A percentile compares a stretch with the other conserved stretches of the same genome.
Evolutionary conservation across 805 yeast species (phyloP).

Genomic region (Helenozyma rhizophorensis): DNA sequence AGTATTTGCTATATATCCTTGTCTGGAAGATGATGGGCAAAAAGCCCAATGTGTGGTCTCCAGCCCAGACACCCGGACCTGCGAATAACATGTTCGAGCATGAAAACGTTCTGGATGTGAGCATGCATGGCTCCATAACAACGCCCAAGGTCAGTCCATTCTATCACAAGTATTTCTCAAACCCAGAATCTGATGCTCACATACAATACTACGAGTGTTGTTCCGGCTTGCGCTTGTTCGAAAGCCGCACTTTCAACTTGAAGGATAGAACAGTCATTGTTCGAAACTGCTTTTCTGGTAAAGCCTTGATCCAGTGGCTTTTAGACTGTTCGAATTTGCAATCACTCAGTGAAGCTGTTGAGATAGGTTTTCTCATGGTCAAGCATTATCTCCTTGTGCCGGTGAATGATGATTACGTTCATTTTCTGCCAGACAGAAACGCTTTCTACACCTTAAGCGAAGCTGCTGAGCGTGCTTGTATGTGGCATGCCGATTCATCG

Average conservation of each 20-base stretch:
- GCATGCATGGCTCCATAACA: not conserved
- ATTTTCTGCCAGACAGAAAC: conserved; percentile 30
- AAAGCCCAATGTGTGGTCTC: conserved; percentile 65
- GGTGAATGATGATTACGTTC: conserved; percentile 29
- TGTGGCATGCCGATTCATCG: conserved; percentile 21
- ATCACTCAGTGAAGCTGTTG: conserved; percentile 47
- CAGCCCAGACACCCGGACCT: no score
- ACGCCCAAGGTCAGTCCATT: conserved; percentile 48
- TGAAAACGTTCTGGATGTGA: not conserved
- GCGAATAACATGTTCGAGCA: not conserved
- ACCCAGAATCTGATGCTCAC: conserved; percentile 83
- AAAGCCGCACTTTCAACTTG: no score
- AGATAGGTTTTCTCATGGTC: conserved; percentile 48
- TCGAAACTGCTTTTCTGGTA: conserved; percentile 63
- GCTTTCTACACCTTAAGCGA: conserved; percentile 42
- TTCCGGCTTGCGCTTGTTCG: conserved; percentile 59
- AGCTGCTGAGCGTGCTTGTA: conserved; percentile 36
- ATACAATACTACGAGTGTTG: conserved; percentile 70
- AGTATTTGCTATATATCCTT: conserved; percentile 58
- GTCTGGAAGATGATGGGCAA: conserved; percentile 63
- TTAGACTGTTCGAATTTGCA: conserved; percentile 82
- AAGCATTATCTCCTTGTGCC: conserved; percentile 46
- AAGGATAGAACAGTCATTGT: no score
- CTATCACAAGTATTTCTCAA: conserved; percentile 72
- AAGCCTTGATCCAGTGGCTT: conserved; percentile 80